Conservation (phyloP, 2,329 filamentous ascomycete genomes). For the Conoideocrella luteorostrata region DNA sequence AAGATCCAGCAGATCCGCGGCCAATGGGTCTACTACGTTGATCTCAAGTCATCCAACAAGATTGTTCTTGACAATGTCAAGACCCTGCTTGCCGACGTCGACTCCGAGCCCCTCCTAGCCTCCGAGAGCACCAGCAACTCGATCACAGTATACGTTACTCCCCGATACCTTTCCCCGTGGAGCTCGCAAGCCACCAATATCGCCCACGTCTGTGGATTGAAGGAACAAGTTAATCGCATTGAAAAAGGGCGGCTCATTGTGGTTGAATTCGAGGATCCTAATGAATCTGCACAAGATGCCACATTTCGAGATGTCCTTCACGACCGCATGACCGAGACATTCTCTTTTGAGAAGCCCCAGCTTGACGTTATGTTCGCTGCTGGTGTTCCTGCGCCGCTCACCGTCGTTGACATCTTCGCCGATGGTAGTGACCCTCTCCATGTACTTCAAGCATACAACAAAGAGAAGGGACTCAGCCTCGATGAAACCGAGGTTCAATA, state of each 20-base stretch:
- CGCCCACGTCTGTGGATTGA: constrained; percentile 81
- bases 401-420: constrained; percentile 68
- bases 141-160: constrained; percentile 65
- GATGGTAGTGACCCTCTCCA: constrained; percentile 59
- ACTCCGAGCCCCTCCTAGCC: constrained; percentile 19
- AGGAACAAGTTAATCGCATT: constrained; percentile 64
- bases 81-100: constrained; percentile 38
- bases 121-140: constrained; percentile 35
- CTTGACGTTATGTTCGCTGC: constrained; percentile 75
- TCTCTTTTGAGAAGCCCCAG: constrained; percentile 61
- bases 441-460: constrained; percentile 77
- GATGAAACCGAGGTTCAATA: constrained; percentile 90
- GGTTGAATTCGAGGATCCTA: constrained; percentile 49
- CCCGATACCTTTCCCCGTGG: constrained; percentile 90
- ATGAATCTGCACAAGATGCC: constrained; percentile 38
- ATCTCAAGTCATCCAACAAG: constrained; percentile 44
- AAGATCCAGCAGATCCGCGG: constrained; percentile 45
- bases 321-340: constrained; percentile 92
- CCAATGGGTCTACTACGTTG: constrained; percentile 61
- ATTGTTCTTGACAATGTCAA: constrained; percentile 38
- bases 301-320: constrained; percentile 66
- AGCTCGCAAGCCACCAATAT: constrained; percentile 95
- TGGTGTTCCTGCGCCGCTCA: constrained; percentile 53
- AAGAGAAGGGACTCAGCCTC: constrained; percentile 74
- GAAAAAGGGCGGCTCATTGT: constrained; percentile 80